A percentile compares a stretch with the other conserved stretches of the same genome.
These are phyloP conservation scores for Vachellia pachyceras DNA, from an alignment of 306 rosid genomes.

Conservation along the genomic window DNA sequence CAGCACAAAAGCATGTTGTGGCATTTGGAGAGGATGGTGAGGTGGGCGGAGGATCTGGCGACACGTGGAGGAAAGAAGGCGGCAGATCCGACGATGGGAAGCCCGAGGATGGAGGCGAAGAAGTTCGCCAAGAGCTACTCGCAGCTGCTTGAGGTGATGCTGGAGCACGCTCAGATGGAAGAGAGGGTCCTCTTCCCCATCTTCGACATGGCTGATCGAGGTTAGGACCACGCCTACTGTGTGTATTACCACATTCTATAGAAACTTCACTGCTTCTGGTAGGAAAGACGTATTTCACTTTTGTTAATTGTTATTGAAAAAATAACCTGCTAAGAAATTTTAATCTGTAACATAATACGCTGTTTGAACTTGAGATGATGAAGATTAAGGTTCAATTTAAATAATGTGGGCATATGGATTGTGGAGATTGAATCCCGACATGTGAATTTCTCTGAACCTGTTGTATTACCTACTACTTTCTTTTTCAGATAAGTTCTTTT, in stretches of 20 bases:
- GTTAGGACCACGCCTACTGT: constrained; percentile 34
- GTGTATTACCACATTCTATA: background rate
- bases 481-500: background rate
- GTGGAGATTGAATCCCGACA: background rate
- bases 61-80: constrained; percentile 72
- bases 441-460: background rate
- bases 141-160: constrained; percentile 73
- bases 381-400: background rate
- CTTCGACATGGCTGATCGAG: constrained; percentile 78
- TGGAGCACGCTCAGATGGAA: constrained; percentile 94
- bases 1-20: constrained; percentile 74
- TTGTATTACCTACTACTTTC: background rate
- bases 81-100: constrained; percentile 72
- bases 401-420: background rate
- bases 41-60: constrained; percentile 79
- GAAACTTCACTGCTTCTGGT: background rate
- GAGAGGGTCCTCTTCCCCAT: constrained; percentile 81
- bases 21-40: constrained; percentile 76
- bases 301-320: too few relatives aligned
- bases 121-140: constrained; percentile 79
- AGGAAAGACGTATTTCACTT: too few relatives aligned
- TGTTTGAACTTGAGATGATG: background rate
- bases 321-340: too few relatives aligned
- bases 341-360: background rate
- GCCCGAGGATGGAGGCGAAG: constrained; percentile 76